These are phyloP conservation scores for Ophiocordyceps camponoti-saundersi DNA, from an alignment of 2,329 filamentous ascomycete genomes.

Conservation along the genomic window DNA sequence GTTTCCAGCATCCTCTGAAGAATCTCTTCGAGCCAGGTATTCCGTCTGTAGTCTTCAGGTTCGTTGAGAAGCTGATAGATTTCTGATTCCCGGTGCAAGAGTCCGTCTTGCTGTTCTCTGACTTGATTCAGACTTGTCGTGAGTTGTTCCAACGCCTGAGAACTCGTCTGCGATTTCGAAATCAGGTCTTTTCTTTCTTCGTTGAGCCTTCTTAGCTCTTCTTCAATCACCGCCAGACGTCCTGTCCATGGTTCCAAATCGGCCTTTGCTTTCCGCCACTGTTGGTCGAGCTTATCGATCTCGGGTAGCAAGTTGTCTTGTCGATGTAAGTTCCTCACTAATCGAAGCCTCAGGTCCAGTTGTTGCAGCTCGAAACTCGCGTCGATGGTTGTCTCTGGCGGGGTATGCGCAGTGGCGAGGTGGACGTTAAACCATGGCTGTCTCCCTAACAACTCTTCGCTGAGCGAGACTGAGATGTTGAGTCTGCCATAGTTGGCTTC, in stretches of 20 bases:
- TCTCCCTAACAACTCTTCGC: not conserved
- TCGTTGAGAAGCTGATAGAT: not conserved
- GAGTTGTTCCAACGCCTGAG: not conserved
- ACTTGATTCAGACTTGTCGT: not conserved
- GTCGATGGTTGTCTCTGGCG: not conserved
- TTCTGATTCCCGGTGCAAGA: not conserved
- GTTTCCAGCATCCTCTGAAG: not conserved
- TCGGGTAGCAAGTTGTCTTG: not conserved
- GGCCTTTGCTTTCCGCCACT: not conserved
- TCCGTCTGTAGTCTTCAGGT: not conserved
- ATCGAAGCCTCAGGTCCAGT: not conserved
- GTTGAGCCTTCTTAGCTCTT: not conserved
- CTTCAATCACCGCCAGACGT: not conserved
- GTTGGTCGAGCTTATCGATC: not conserved
- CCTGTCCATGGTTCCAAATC: not conserved
- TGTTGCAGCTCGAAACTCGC: not conserved
- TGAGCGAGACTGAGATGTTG: not conserved
- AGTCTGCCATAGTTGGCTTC: not conserved
- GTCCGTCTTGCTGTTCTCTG: not conserved
- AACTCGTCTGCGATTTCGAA: not conserved
- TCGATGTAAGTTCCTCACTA: not conserved
- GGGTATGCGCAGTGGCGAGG: not conserved
- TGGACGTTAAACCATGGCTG: not conserved
- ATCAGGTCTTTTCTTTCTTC: not conserved
- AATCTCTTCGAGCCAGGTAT: not conserved